Base-by-base conservation (phyloP, 2,329 filamentous ascomycete species). In the Paecilomyces niveus region DNA sequence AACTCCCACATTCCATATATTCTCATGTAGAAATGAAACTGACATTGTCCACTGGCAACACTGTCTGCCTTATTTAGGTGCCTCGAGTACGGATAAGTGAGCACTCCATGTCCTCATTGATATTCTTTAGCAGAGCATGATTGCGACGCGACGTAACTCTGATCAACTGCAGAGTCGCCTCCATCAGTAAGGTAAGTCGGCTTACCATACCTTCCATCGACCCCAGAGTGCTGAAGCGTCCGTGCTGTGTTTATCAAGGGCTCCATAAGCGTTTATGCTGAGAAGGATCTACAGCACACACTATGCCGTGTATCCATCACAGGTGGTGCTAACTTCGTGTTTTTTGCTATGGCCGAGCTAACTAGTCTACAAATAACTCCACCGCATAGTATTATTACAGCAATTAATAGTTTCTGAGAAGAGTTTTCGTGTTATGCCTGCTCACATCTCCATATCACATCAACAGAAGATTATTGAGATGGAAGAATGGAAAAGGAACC, bases 361-460 rank as follows among this genome's bases (percentile, higher is more conserved):
- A 45, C 39, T 45, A 45, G 39, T 45, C n/a, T n/a, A 45, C 39
- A 18, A 45, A 45, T 4, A 45, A 8, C 39, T 45, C 39, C 39
- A 45, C 39, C 39, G 39, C 39, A 45, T 45, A 45, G 39, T 18
- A 45, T 18, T 18, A 45, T n/a, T n/a, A n/a, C 39, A 21, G 18
- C 15, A 18, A 45, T 26, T 35, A 33, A 53, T 62, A 62, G 11
- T 53, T 66, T 64, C 29, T 29, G 56, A 63, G 59, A 64, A 56
- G 52, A 51, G 51, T 18, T 45, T 45, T n/a, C 39, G 39, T 18
- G 39, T 18, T 18, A n/a, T 18, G 8, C n/a, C 39, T 45, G 15
- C 8, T n/a, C n/a, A 18, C 9, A 13, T 5, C 5, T 18, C n/a
- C 35, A n/a, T 18, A 8, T 45, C 15, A n/a, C 18, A 18, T 18